Conservation (phyloP, 2,329 filamentous ascomycete species). For the Fusarium annulatum region DNA sequence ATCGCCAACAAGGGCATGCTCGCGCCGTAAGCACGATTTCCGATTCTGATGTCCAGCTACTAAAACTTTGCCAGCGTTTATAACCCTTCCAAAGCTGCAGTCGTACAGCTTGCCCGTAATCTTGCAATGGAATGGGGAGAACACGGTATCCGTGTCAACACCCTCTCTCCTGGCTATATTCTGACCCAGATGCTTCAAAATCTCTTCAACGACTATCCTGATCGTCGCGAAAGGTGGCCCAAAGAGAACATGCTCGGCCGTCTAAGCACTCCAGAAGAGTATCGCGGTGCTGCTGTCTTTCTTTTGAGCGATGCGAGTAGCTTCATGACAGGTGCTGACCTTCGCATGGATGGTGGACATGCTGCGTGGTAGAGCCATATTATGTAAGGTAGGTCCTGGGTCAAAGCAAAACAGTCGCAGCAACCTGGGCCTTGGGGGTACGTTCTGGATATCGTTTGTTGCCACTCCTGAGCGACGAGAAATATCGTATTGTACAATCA, state of each 20-base stretch:
- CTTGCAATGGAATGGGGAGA: slow-evolving; percentile 79
- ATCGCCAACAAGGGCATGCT: slow-evolving; percentile 72
- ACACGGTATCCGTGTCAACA: slow-evolving; percentile 82
- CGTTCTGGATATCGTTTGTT: slow-evolving; percentile 29
- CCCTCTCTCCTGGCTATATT: slow-evolving; percentile 83
- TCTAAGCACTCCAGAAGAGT: slow-evolving; percentile 75
- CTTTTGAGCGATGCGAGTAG: slow-evolving; percentile 75
- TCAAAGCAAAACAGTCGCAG: not conserved
- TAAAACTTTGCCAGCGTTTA: slow-evolving; percentile 64
- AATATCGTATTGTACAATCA: slow-evolving; percentile 23
- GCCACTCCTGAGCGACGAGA: slow-evolving; percentile 23
- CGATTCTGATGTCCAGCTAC: not conserved
- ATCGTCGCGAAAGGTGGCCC: slow-evolving; percentile 75
- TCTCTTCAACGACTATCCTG: slow-evolving; percentile 80
- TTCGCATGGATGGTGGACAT: slow-evolving; percentile 79
- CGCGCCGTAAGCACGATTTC: slow-evolving; percentile 62
- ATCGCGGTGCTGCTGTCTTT: slow-evolving; percentile 78
- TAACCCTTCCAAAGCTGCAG: slow-evolving; percentile 80
- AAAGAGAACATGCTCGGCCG: slow-evolving; percentile 86
- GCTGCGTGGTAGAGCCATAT: slow-evolving; percentile 63
- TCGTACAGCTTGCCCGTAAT: slow-evolving; percentile 77
- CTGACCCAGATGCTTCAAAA: slow-evolving; percentile 85
- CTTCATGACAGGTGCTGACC: slow-evolving; percentile 80
- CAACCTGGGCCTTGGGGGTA: not conserved
- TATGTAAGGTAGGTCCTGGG: not conserved